Conservation (phyloP, 1,139 yeast genomes). For the Kodamaea plutei region DNA sequence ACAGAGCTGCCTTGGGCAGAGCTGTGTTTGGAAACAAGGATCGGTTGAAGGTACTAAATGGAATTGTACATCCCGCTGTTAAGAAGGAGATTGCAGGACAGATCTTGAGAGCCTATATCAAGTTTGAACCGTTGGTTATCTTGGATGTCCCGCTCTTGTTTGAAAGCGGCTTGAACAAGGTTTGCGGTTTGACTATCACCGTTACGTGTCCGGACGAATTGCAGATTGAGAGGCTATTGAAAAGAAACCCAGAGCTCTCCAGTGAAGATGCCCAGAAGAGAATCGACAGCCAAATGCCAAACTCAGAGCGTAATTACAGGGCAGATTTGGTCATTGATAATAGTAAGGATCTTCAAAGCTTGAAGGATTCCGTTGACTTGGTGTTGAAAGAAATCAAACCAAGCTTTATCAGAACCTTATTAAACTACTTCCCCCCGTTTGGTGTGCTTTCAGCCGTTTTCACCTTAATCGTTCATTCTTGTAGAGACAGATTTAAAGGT, state of each 20-base stretch:
- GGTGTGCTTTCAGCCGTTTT: constrained; percentile 30
- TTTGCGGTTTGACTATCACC: constrained; percentile 71
- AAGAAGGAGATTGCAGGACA: constrained; percentile 60
- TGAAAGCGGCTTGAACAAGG: constrained; percentile 66
- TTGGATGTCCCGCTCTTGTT: constrained; percentile 88
- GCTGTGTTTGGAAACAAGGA: constrained; percentile 68
- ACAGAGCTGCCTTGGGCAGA: constrained; percentile 71
- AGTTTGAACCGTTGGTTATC: constrained; percentile 52
- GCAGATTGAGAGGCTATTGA: constrained; percentile 61
- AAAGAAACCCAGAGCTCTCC: constrained; percentile 65
- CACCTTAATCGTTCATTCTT: constrained; percentile 11
- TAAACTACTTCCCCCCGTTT: constrained; percentile 59
- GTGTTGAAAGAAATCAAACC: constrained; percentile 49
- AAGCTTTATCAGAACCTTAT: constrained; percentile 48
- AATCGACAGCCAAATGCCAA: constrained; percentile 73
- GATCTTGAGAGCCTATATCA: constrained; percentile 53
- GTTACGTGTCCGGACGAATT: constrained; percentile 55
- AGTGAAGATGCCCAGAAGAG: constrained; percentile 67
- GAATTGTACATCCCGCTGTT: constrained; percentile 88
- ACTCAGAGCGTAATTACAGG: constrained; percentile 48
- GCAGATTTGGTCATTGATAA: constrained; percentile 74
- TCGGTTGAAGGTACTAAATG: constrained; percentile 56
- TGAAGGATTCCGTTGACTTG: constrained; percentile 45
- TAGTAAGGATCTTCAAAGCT: constrained; percentile 45
- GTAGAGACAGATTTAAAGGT: constrained; percentile 10